Evolutionary conservation across 352 stramenopile species (phyloP).

Genomic region (Phytophthora foliorum): DNA sequence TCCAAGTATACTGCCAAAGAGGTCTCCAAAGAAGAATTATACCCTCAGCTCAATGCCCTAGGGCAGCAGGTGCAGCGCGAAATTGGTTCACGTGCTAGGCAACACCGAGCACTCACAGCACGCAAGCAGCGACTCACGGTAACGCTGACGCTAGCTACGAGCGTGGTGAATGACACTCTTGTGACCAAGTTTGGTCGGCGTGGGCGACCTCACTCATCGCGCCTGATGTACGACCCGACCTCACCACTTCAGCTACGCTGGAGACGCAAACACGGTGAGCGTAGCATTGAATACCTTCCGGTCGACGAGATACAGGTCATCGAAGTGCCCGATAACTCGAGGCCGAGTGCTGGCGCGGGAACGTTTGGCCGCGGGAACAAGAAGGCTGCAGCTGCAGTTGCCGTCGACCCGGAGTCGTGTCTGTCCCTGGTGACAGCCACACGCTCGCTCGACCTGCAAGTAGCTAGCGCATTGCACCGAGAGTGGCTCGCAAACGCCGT

Average conservation of each 20-base stretch:
- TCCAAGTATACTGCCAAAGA: conserved; percentile 80
- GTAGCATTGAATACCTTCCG: conserved; percentile 63
- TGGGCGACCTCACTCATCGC: conserved; percentile 76
- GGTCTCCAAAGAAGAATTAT: conserved; percentile 78
- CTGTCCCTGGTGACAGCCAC: conserved; percentile 63
- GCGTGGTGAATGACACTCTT: conserved; percentile 71
- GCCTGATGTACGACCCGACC: conserved; percentile 75
- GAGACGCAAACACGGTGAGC: conserved; percentile 83
- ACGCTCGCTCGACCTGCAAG: conserved; percentile 71
- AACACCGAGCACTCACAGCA: conserved; percentile 53
- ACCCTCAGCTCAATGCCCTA: conserved; percentile 79
- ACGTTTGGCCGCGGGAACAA: conserved; percentile 54
- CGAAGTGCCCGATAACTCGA: conserved; percentile 29
- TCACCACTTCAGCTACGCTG: conserved; percentile 76
- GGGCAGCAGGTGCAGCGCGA: conserved; percentile 77
- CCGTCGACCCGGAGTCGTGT: conserved; percentile 54
- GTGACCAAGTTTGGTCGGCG: conserved; percentile 80
- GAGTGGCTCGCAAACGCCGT: conserved; percentile 84
- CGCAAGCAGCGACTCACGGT: conserved; percentile 77
- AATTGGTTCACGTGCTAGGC: conserved; percentile 46
- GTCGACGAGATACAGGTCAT: conserved; percentile 66
- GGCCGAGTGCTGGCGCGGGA: not conserved
- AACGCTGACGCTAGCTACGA: conserved; percentile 66
- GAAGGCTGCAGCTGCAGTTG: conserved; percentile 51
- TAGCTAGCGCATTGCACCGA: conserved; percentile 72